Conservation (phyloP, 148 eudicot species). For the Rhododendron simsii region DNA sequence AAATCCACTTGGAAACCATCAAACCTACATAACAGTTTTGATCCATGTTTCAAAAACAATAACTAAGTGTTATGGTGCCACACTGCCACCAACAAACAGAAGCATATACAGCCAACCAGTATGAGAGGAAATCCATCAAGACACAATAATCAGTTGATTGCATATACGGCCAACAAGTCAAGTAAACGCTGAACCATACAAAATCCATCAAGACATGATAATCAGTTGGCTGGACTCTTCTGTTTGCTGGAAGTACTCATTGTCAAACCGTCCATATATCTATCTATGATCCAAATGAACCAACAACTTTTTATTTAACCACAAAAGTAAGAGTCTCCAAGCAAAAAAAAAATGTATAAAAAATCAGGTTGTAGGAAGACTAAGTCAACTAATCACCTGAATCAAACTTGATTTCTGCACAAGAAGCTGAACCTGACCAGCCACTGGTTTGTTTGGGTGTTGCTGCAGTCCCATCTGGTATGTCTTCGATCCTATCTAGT, state of each 20-base stretch:
- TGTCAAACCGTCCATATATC: constrained; percentile 49
- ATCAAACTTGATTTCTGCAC: constrained; percentile 83
- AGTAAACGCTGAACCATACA: too few relatives aligned
- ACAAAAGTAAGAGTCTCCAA: not conserved
- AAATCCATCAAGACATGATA: too few relatives aligned
- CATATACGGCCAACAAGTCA: too few relatives aligned
- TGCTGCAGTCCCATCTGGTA: constrained; percentile 89
- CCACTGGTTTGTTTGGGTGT: constrained; percentile 69
- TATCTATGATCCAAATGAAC: constrained; percentile 33
- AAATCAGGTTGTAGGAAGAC: not conserved
- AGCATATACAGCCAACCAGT: too few relatives aligned
- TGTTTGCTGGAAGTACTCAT: constrained; percentile 76
- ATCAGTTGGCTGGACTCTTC: constrained; percentile 68
- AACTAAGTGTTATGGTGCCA: too few relatives aligned
- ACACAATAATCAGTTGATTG: too few relatives aligned
- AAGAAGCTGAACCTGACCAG: constrained; percentile 81
- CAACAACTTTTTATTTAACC: not conserved
- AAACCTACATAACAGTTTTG: too few relatives aligned
- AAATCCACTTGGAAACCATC: too few relatives aligned
- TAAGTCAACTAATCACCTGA: constrained; percentile 50
- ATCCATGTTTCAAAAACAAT: too few relatives aligned
- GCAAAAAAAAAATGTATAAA: not conserved
- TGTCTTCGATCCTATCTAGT: constrained; percentile 83
- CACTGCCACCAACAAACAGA: too few relatives aligned
- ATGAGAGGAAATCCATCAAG: too few relatives aligned